phyloP scores from a whole-genome alignment of 1,139 yeast species.

The Yamadazyma songkhlaensis region DNA sequence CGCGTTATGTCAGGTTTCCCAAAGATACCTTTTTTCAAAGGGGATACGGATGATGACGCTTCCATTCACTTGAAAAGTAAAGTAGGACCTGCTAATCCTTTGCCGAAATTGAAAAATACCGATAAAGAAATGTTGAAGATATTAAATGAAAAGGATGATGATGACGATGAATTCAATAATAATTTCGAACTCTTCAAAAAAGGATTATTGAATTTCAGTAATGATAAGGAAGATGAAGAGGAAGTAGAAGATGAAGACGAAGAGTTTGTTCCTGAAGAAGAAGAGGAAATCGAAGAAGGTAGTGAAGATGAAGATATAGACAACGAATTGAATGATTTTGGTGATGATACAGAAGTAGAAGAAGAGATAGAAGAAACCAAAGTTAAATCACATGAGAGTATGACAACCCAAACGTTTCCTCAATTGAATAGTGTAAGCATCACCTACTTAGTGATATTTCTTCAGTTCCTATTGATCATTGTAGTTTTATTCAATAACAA shows the following conservation, averaged over 20 bases:
- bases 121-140: slow-evolving; percentile 14
- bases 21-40: slow-evolving; percentile 33
- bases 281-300: slow-evolving; percentile 6
- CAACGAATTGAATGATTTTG: slow-evolving; percentile 7
- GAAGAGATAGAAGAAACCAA: background rate
- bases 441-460: background rate
- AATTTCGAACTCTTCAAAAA: slow-evolving; percentile 16
- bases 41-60: slow-evolving; percentile 45
- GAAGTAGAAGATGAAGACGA: slow-evolving; percentile 11
- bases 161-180: slow-evolving; percentile 14
- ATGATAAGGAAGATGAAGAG: slow-evolving; percentile 1
- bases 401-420: too few species aligned
- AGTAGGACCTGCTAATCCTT: slow-evolving; percentile 41
- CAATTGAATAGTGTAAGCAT: background rate
- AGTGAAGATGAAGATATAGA: slow-evolving; percentile 5
- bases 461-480: background rate
- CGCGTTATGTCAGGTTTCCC: slow-evolving; percentile 32
- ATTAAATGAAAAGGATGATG: slow-evolving; percentile 13
- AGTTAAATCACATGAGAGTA: too few species aligned
- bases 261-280: slow-evolving; percentile 8
- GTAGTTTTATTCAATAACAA: background rate
- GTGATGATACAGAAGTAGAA: slow-evolving; percentile 11
- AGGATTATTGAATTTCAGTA: slow-evolving; percentile 2
- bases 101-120: slow-evolving; percentile 14
- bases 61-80: slow-evolving; percentile 39